Evolutionary conservation across 768 basidiomycete species (phyloP).

Genomic region (Royoungia palumana): DNA sequence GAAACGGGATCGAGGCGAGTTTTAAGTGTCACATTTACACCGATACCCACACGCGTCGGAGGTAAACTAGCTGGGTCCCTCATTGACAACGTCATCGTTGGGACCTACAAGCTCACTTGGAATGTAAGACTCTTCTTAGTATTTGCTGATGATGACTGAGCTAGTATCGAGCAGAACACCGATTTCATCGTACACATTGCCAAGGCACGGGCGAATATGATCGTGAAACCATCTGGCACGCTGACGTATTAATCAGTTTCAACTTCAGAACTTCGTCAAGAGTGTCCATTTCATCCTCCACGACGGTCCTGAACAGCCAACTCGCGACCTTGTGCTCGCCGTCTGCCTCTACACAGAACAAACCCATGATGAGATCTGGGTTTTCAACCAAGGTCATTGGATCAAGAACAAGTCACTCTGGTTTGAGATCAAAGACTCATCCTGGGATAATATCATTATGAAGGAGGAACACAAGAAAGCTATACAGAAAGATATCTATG

Average conservation of each 20-base stretch:
- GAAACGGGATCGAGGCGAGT: constrained; percentile 47
- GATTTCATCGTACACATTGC: constrained; percentile 55
- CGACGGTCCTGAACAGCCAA: constrained; percentile 52
- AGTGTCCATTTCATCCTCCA: constrained; percentile 54
- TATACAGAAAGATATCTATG: constrained; percentile 70
- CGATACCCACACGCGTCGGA: constrained; percentile 40
- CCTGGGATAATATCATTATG: constrained; percentile 75
- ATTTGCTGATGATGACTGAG: constrained; percentile 2
- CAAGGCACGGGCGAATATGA: constrained; percentile 36
- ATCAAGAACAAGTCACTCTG: constrained; percentile 58
- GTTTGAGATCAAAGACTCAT: constrained; percentile 56
- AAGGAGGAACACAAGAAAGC: constrained; percentile 64
- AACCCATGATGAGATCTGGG: constrained; percentile 70
- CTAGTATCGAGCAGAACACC: constrained; percentile 37
- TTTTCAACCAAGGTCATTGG: constrained; percentile 74
- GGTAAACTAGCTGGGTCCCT: constrained; percentile 51
- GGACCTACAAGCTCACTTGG: constrained; percentile 56
- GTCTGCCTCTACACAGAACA: constrained; percentile 50
- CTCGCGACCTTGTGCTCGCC: constrained; percentile 49
- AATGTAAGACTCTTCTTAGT: constrained; percentile 39
- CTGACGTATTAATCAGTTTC: constrained; percentile 28
- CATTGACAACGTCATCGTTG: constrained; percentile 48
- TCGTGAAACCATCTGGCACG: neutral
- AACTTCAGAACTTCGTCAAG: constrained; percentile 15
- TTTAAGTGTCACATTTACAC: constrained; percentile 46